Evolutionary conservation across 2,329 filamentous ascomycete species (phyloP), one percentile per base, ranked within the genome.

Genomic region (Aspergillus phoenicis): DNA sequence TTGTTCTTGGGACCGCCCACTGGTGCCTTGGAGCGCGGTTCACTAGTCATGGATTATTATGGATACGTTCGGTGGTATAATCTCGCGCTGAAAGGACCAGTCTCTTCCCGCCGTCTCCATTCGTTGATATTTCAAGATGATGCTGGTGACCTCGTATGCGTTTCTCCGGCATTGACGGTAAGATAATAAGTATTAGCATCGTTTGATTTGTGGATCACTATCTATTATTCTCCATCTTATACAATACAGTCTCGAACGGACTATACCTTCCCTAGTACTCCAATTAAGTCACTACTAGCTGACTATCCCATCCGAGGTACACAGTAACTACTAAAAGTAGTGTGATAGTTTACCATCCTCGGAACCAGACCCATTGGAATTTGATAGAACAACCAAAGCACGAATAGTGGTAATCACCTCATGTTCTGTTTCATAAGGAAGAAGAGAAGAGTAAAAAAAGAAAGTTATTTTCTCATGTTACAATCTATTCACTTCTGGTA

Each of bases 1-100:
- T 64, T 67, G 64, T 64, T 59, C 59, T 58, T 22, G 55, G 59
- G 64, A 52, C 60, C 58, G 64, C 64, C 33, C 65, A 41, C 61
- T 56, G 36, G 39, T 59, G 62, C 49, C 36, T 49, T 56, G 53
- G 30, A 43, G 47, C 47, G 45, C 45, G 26, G 47, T 30, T 45
- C 20, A 45, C 20, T 24, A 20, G 26, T 17, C 47, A n/a, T 51
- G 47, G 47, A 51, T 33, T 28, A 17, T 51, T 28, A 30, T 51
- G 47, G n/a, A 30, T 28, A 30, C 47, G 26, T 51, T 51, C 24
- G 47, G 47, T 30, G 47, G 47, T n/a, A 51, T 30, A 51, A 51
- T 51, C 26, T 51, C 47, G 47, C 13, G 28, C 13, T 51, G 47
- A 30, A 51, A 30, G 47, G 47, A 30, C 26, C 47, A 51, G 26